A percentile compares a stretch with the other conserved stretches of the same genome.
Evolutionary conservation across 192 early-diverging fungal species (phyloP).

Genomic region (Mortierella claussenii): DNA sequence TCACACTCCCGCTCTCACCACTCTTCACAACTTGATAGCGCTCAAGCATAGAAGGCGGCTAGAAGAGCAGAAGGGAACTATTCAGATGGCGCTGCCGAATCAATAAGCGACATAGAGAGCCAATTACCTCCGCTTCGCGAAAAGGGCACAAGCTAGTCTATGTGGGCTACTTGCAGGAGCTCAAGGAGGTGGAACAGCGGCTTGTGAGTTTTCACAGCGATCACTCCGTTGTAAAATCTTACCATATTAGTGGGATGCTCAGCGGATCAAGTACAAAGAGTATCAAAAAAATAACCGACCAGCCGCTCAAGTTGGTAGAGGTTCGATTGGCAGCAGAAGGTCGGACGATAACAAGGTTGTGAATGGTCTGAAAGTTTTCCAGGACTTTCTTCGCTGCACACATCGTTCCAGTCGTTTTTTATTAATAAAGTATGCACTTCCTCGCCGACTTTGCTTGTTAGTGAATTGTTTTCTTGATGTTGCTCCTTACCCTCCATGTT

Average conservation of each 20-base stretch:
- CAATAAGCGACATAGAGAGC: background rate
- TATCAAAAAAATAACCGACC: too few species aligned
- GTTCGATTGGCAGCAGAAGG: background rate
- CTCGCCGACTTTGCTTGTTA: background rate
- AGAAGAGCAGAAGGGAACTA: background rate
- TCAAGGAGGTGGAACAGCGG: background rate
- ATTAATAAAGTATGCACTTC: background rate
- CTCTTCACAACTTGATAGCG: background rate
- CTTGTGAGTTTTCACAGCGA: constrained; percentile 8
- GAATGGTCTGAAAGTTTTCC: background rate
- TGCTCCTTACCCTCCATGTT: background rate
- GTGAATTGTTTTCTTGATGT: background rate
- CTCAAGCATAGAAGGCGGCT: background rate
- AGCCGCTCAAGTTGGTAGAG: too few species aligned
- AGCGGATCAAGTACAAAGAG: too few species aligned
- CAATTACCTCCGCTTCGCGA: background rate
- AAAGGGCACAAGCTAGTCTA: background rate
- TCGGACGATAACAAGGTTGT: constrained; percentile 10
- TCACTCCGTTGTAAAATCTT: background rate
- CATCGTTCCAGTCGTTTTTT: background rate
- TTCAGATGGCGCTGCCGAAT: background rate
- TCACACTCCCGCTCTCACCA: too few species aligned
- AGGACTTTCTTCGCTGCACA: background rate
- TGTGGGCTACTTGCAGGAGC: background rate
- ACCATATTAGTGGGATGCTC: too few species aligned